These are phyloP conservation scores for Penicillium salamii DNA, from an alignment of 495 filamentous ascomycete genomes.

Conservation along the genomic window DNA sequence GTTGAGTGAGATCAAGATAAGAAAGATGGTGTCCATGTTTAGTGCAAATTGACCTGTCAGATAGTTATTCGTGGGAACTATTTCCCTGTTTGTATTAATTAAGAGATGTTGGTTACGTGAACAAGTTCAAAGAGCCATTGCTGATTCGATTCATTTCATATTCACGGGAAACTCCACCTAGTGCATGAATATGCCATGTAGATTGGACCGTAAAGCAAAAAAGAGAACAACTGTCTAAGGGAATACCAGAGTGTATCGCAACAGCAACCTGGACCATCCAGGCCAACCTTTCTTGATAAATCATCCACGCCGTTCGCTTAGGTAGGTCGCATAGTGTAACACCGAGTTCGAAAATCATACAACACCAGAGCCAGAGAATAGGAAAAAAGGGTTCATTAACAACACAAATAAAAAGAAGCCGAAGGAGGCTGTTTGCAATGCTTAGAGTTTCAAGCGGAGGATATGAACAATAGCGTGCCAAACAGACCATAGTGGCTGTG, in stretches of 20 bases:
- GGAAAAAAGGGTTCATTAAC: constrained; percentile 5
- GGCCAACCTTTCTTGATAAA: constrained; percentile 12
- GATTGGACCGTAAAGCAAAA: too few species aligned
- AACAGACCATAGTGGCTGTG: neutral
- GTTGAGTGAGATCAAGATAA: too few species aligned
- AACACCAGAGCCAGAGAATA: constrained; percentile 7
- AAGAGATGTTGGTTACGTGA: too few species aligned
- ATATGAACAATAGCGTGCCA: constrained; percentile 1
- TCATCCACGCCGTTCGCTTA: constrained; percentile 24
- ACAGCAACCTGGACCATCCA: constrained; percentile 15
- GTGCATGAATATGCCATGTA: too few species aligned
- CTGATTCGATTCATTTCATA: too few species aligned
- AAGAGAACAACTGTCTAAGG: constrained; percentile 19
- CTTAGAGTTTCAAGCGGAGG: neutral
- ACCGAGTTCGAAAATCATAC: constrained; percentile 10
- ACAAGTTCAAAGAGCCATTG: too few species aligned
- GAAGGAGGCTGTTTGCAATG: neutral
- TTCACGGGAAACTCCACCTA: too few species aligned
- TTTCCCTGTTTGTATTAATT: too few species aligned
- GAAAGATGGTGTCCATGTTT: too few species aligned
- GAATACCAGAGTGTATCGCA: constrained; percentile 13
- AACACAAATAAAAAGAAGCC: neutral
- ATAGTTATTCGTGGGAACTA: too few species aligned
- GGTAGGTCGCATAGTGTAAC: constrained; percentile 13
- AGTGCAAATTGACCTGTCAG: too few species aligned